These are phyloP conservation scores for Calonectria leucothoes DNA, from an alignment of 2,329 filamentous ascomycete species.

Conservation along the genomic window DNA sequence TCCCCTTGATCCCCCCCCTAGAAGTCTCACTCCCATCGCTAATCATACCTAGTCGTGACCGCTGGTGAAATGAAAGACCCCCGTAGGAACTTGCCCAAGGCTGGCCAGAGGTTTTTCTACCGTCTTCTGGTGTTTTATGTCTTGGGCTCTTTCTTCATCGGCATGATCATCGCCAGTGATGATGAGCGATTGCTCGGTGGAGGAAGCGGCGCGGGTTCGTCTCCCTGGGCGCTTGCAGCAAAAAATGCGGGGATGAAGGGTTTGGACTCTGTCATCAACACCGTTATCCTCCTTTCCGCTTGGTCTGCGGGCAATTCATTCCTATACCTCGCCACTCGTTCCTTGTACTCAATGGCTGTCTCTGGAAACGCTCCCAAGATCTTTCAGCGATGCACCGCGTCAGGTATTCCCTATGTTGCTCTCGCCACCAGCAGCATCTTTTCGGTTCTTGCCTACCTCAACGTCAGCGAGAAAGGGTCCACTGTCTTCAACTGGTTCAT, in stretches of 20 bases:
- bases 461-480: conserved; percentile 64
- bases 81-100: conserved; percentile 45
- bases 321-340: not conserved
- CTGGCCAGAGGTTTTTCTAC: conserved; percentile 44
- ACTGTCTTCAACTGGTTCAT: conserved; percentile 68
- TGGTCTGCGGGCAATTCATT: not conserved
- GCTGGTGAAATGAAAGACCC: conserved; percentile 49
- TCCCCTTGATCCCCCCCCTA: not conserved
- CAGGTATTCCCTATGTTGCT: not conserved
- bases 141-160: conserved; percentile 27
- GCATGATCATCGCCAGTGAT: conserved; percentile 21
- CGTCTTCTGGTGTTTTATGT: conserved; percentile 45
- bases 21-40: not conserved
- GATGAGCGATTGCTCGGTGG: conserved; percentile 42
- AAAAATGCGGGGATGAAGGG: not conserved
- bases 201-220: conserved; percentile 47
- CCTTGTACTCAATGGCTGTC: not conserved
- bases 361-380: not conserved
- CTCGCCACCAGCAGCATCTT: not conserved
- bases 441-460: conserved; percentile 58
- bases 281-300: not conserved
- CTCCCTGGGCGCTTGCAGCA: conserved; percentile 53
- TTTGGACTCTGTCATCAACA: not conserved
- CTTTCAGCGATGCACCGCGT: not conserved
- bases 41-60: conserved; percentile 31